These are phyloP conservation scores for Coniochaeta sp. DNA, from an alignment of 2,329 filamentous ascomycete species.

Conservation along the genomic window DNA sequence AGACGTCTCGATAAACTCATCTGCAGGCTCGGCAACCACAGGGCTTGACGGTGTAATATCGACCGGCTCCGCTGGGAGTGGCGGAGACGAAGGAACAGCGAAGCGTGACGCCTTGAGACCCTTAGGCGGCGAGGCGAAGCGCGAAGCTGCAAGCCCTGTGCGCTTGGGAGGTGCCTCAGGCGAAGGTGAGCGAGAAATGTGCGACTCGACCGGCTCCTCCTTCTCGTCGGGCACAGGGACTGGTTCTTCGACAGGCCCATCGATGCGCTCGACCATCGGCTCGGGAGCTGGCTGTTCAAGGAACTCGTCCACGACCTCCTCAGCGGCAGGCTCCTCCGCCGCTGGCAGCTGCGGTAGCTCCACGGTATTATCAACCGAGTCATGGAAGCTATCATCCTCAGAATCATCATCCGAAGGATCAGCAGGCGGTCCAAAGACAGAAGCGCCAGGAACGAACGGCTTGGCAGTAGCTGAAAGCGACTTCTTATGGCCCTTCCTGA, in stretches of 20 bases:
- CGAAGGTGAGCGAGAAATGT: not conserved
- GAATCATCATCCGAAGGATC: constrained; percentile 14
- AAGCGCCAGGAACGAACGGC: constrained; percentile 52
- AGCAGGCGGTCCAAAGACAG: constrained; percentile 17
- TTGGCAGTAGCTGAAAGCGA: constrained; percentile 65
- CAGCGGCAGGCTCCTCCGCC: constrained; percentile 8
- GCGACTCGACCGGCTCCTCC: not conserved
- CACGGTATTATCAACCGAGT: not conserved
- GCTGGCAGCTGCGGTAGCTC: constrained; percentile 4
- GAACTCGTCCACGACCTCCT: constrained; percentile 10
- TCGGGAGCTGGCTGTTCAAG: constrained; percentile 11
- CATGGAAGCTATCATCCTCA: constrained; percentile 12
- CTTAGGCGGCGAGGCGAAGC: constrained; percentile 29
- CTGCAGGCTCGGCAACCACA: constrained; percentile 8
- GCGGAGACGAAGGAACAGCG: constrained; percentile 31
- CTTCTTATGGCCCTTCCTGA: constrained; percentile 40
- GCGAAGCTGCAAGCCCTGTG: constrained; percentile 21
- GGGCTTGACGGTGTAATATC: constrained; percentile 11
- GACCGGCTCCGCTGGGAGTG: constrained; percentile 17
- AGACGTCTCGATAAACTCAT: constrained; percentile 8
- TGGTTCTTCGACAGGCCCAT: constrained; percentile 17
- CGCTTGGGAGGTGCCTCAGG: not conserved
- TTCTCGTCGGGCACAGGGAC: not conserved
- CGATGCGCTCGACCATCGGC: constrained; percentile 1
- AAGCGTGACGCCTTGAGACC: constrained; percentile 38